Conservation (phyloP, 2,329 filamentous ascomycete genomes). For the Paecilomyces niveus region DNA sequence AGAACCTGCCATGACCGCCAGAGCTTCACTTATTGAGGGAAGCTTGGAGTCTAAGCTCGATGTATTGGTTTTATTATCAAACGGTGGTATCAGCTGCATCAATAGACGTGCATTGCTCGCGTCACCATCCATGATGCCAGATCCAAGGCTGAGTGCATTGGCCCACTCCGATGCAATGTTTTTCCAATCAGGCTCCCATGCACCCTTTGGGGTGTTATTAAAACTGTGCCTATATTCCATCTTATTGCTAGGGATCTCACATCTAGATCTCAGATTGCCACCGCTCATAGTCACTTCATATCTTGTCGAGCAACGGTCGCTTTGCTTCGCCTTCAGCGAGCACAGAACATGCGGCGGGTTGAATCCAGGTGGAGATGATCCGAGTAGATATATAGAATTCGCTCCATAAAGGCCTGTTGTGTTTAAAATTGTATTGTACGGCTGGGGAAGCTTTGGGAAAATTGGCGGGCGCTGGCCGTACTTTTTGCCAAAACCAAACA, state of each 20-base stretch:
- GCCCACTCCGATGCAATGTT: slow-evolving; percentile 51
- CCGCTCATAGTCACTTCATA: slow-evolving; percentile 50
- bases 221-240: slow-evolving; percentile 50
- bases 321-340: slow-evolving; percentile 56
- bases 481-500: slow-evolving; percentile 60
- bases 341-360: slow-evolving; percentile 58
- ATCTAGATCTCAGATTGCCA: slow-evolving; percentile 54
- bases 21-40: slow-evolving; percentile 65
- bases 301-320: slow-evolving; percentile 59
- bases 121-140: slow-evolving; percentile 48
- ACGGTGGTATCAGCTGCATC: slow-evolving; percentile 46
- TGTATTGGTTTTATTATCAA: slow-evolving; percentile 17
- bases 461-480: slow-evolving; percentile 47
- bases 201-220: slow-evolving; percentile 21
- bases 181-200: slow-evolving; percentile 46
- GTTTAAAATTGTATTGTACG: slow-evolving; percentile 63
- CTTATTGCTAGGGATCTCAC: slow-evolving; percentile 50
- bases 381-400: slow-evolving; percentile 61
- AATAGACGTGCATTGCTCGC: slow-evolving; percentile 54
- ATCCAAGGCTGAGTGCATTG: slow-evolving; percentile 49
- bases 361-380: slow-evolving; percentile 34
- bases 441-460: slow-evolving; percentile 48
- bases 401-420: slow-evolving; percentile 35
- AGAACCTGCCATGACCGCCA: slow-evolving; percentile 62
- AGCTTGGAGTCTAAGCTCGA: slow-evolving; percentile 42